Conservation (phyloP, 805 yeast species). For the Myxozyma geophila region DNA sequence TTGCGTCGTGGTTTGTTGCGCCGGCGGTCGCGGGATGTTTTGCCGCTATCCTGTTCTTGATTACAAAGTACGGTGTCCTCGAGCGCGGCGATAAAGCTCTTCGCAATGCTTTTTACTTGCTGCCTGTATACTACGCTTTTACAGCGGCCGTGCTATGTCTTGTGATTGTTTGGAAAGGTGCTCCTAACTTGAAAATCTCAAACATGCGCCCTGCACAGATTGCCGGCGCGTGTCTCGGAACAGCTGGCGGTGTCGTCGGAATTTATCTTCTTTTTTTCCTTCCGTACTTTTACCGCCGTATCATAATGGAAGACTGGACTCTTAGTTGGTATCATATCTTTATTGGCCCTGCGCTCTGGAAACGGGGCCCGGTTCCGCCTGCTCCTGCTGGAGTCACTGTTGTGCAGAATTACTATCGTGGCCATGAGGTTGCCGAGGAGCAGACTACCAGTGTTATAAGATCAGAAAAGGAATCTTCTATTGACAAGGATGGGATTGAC, state of each 20-base stretch:
- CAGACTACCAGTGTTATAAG: slow-evolving; percentile 6
- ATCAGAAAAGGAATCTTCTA: slow-evolving; percentile 19
- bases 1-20: slow-evolving; percentile 82
- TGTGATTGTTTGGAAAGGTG: slow-evolving; percentile 81
- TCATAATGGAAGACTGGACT: slow-evolving; percentile 69
- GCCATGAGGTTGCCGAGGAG: slow-evolving; percentile 47
- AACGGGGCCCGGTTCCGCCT: slow-evolving; percentile 65
- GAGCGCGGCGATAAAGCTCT: slow-evolving; percentile 58
- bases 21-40: slow-evolving; percentile 70
- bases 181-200: slow-evolving; percentile 66
- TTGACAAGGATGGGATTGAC: slow-evolving; percentile 27
- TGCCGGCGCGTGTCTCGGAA: slow-evolving; percentile 65
- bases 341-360: slow-evolving; percentile 65
- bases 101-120: slow-evolving; percentile 59
- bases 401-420: slow-evolving; percentile 67
- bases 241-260: slow-evolving; percentile 60
- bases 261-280: slow-evolving; percentile 59
- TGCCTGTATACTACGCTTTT: slow-evolving; percentile 64
- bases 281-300: slow-evolving; percentile 66
- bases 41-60: slow-evolving; percentile 61
- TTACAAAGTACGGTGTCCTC: slow-evolving; percentile 64
- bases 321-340: slow-evolving; percentile 60
- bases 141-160: slow-evolving; percentile 69
- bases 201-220: slow-evolving; percentile 58
- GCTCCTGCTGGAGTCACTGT: slow-evolving; percentile 62